Base-by-base conservation (phyloP, 371 early-diverging fungal species). In the Mucor indicus region DNA sequence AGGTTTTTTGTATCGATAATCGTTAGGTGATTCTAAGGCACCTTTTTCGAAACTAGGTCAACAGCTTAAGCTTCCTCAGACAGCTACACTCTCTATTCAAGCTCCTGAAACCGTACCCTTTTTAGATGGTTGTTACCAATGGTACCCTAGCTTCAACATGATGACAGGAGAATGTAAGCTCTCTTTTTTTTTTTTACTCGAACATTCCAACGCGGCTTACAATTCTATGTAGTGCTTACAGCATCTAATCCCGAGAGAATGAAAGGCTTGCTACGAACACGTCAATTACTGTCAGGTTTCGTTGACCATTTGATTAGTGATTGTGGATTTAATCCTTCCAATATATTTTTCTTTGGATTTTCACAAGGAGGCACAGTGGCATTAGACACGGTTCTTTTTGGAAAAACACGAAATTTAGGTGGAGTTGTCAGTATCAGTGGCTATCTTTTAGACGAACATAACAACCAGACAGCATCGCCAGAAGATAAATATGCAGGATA, bases 351-450 rank as follows among this genome's bases (percentile, higher is more conserved):
- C 4, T 80, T 90, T 59, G 90, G 90, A 0, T 90, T 90, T 59
- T 81, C 85, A 1, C 87, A 90, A 44, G 90, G 90, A 33, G 90
- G 77, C 0, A 68, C 77, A 1, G 74, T 81, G 11, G 87, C 86
- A 15, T 48, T 90, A 44, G 86, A 87, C 55, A 16, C 77, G 10
- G 83, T 70, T 0, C 61, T 81, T 5, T 73, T 82, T 53, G 81
- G 81, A 17, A 62, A 57, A 8, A 27, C 63, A 0, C 45, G 62
- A 30, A 57, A 67, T 43, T 32, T 82, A 31, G 67, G 74, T 13
- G 80, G 74, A 27, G 79, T 78, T 1, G 58, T 82, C 1, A 76
- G 79, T 44, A 71, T 82, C 38, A 75, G 74, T 13, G 82, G 82
- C 0, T 82, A 82, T 53, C 48, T 78, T 12, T 63, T 82, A 38